Conservation (phyloP, 139 green algal species). For the Ulvella scutata region DNA sequence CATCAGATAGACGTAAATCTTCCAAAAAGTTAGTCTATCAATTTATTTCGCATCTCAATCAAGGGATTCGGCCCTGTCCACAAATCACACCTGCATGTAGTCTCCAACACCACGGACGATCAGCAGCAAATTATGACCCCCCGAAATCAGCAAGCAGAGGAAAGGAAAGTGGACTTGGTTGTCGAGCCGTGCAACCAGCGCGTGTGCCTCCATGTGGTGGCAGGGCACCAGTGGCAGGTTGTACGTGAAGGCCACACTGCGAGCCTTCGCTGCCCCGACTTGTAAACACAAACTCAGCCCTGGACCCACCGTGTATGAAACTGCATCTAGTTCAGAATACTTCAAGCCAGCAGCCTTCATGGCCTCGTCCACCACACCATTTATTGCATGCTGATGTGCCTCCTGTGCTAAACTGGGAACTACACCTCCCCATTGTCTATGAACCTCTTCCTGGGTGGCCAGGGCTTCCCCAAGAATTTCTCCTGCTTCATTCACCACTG, state of each 20-base stretch:
- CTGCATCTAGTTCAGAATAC: slow-evolving; percentile 41
- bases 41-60: too few species aligned
- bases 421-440: slow-evolving; percentile 77
- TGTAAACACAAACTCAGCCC: slow-evolving; percentile 86
- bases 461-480: slow-evolving; percentile 61
- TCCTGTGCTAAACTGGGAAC: slow-evolving; percentile 80
- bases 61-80: not conserved
- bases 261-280: slow-evolving; percentile 85
- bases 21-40: too few species aligned
- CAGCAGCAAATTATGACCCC: slow-evolving; percentile 89
- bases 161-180: slow-evolving; percentile 66
- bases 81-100: slow-evolving; percentile 72
- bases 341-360: slow-evolving; percentile 35
- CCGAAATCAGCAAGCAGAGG: slow-evolving; percentile 81
- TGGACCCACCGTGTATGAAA: slow-evolving; percentile 90
- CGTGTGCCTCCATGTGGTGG: slow-evolving; percentile 98
- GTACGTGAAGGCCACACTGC: slow-evolving; percentile 38
- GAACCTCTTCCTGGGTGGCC: slow-evolving; percentile 72
- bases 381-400: slow-evolving; percentile 82
- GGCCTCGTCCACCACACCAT: slow-evolving; percentile 55
- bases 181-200: slow-evolving; percentile 64
- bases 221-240: slow-evolving; percentile 64
- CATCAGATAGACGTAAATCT: too few species aligned
- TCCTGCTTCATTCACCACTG: slow-evolving; percentile 60
- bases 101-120: slow-evolving; percentile 68